phyloP scores from a whole-genome alignment of 176 grass and related monocot genomes.

The Rhynchospora tenuis region DNA sequence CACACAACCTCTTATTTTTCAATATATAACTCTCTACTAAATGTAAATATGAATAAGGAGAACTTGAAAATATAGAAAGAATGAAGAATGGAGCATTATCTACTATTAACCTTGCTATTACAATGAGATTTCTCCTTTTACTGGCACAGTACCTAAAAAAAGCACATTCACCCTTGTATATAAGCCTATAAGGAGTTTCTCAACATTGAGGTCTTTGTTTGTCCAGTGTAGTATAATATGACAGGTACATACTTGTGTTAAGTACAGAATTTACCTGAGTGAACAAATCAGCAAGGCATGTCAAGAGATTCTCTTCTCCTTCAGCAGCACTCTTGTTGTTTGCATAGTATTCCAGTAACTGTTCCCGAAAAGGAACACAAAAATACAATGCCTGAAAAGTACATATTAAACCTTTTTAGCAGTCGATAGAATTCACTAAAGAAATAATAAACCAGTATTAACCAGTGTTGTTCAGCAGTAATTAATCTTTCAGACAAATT shows the following conservation, averaged over 20 bases:
- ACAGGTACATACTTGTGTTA: background rate
- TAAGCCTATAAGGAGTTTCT: background rate
- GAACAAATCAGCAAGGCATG: constrained; percentile 91
- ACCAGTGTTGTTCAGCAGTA: background rate
- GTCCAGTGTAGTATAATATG: background rate
- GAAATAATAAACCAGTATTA: background rate
- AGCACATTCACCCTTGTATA: background rate
- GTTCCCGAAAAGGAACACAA: constrained; percentile 77
- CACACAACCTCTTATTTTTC: background rate
- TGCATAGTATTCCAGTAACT: constrained; percentile 88
- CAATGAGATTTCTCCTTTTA: background rate
- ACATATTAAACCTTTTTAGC: background rate
- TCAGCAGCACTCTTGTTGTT: constrained; percentile 59
- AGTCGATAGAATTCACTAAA: background rate
- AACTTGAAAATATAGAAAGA: background rate
- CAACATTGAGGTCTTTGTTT: background rate
- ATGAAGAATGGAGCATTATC: background rate
- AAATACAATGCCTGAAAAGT: constrained; percentile 69
- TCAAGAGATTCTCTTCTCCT: constrained; percentile 81
- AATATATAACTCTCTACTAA: no score
- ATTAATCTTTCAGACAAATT: background rate
- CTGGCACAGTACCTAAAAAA: background rate
- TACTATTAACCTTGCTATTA: background rate
- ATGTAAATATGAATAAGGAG: background rate
- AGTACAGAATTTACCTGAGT: constrained; percentile 58